Base-by-base conservation (phyloP, 352 stramenopile genomes). In the Peronospora destructor region DNA sequence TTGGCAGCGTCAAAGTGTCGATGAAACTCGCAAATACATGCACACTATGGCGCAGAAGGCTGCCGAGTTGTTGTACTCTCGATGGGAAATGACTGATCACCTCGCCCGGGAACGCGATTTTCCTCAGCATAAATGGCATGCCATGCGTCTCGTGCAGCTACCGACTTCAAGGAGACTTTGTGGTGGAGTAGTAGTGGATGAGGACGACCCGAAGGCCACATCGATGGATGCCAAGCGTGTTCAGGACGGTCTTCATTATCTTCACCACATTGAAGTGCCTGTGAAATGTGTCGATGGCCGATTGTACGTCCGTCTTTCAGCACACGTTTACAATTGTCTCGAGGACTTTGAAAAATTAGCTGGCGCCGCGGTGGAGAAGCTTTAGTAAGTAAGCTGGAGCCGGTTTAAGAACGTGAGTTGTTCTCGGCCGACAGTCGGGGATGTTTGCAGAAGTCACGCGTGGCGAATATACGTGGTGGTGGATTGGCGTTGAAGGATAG, bases 291-390 rank as follows among this genome's bases (percentile, higher is more conserved):
- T 97, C 13, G 71, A 91, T 26, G 82, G 74, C 0, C 56, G 62
- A 19, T 62, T 98, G 1, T 97, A 91, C 69, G 77, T 95, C 19
- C 76, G 93, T 37, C 60, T 98, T 16, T 97, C 87, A 3, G 84
- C 76, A 28, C 90, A 97, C 56, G 59, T 97, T 38, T 98, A 97
- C 70, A 98, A 98, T 55, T 67, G 63, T 11, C 46, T 85, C 0
- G 63, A 64, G 5, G 82, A 98, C 28, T 98, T 91, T 49, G 67
- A 88, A 6, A 66, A 47, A n/a, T 68, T 94, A 12, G 76, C 71
- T 9, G 39, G 40, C 4, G 57, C 47, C 0, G 36, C 63, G 9
- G 34, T 68, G 19, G 39, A 59, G 14, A 12, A 26, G 4, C 23
- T 6, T 4, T 6, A 6, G 37, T 12, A n/a, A 45, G 28, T 53